A percentile compares a stretch with the other conserved stretches of the same genome.
These are phyloP conservation scores for Diaporthe aspalathi DNA, from an alignment of 2,329 filamentous ascomycete genomes.

Conservation along the genomic window DNA sequence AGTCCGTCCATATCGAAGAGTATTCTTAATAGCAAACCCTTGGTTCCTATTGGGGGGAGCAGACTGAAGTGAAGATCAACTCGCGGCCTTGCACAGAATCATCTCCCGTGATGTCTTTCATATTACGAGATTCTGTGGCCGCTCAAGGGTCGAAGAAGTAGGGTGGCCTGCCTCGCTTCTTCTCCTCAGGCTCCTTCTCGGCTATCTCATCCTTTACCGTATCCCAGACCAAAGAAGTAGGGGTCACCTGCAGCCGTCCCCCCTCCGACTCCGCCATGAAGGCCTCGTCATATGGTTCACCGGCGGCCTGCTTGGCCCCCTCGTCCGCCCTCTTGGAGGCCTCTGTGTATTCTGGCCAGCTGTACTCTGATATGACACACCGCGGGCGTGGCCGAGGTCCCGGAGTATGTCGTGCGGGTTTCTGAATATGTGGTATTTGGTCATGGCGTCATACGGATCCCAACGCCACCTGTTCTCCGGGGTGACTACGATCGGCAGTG, in stretches of 20 bases:
- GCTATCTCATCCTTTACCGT: neutral
- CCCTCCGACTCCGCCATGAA: neutral
- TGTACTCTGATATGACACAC: neutral
- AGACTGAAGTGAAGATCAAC: no score
- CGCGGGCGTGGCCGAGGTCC: no score
- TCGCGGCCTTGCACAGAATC: no score
- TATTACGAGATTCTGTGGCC: no score
- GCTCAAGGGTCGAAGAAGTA: slow-evolving; percentile 3
- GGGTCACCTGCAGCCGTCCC: neutral
- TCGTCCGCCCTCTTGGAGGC: neutral
- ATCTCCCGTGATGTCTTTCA: no score
- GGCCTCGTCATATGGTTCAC: neutral
- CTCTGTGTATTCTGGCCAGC: neutral
- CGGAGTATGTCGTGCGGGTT: neutral
- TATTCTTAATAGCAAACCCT: no score
- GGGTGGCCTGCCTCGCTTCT: slow-evolving; percentile 1
- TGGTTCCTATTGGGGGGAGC: no score
- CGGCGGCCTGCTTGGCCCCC: neutral
- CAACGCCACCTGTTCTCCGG: neutral
- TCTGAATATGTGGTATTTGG: neutral
- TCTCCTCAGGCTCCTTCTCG: neutral
- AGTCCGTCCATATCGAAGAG: no score
- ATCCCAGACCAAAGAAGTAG: neutral
- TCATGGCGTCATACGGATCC: neutral
- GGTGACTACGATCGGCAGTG: neutral